Evolutionary conservation across 2,329 filamentous ascomycete genomes (phyloP), one percentile per base, ranked within the genome.

Genomic region (Microthyrium microscopicum): DNA sequence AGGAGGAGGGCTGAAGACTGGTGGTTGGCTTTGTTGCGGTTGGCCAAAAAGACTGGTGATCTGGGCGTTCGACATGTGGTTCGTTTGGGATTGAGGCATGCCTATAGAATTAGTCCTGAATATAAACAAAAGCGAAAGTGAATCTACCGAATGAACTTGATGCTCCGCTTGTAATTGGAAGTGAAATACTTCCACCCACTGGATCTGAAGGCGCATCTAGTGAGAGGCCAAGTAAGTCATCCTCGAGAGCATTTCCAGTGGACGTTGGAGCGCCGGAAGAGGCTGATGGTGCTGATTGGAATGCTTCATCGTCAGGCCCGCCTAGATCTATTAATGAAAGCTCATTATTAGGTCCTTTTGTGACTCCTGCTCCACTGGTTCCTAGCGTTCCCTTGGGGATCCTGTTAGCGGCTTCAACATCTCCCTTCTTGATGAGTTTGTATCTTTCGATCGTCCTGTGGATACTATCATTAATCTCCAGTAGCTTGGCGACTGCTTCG

Each of bases 391-490:
- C 83, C 49, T 80, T 76, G 5, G 83, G 82, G 43, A 95, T 79
- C 52, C 74, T 81, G 42, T 77, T 73, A 12, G 89, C 83, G 8
- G 64, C 83, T 44, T 85, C 82, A 28, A 91, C 54, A 48, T 98
- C 85, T 16, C 89, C 89, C 61, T 89, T 91, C 64, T 93, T 98
- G 56, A 95, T 75, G 35, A 95, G 62, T 64, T 83, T 92, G 56
- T 95, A 98, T 42, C 89, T 67, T 57, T 95, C 83, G 36, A 95
- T 82, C 1, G 89, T 98, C 41, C 87, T 74, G 52, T 95, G 82
- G 69, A 98, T 98, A 58, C 85, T 94, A 56, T 98, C 89, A 52
- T 98, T 98, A 50, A 98, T 95, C 52, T 95, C 84, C 36, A 98
- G 68, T 8, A 98, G 65, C 56, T 93, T 93, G 27, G 84, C 81